A percentile compares a stretch with the other conserved stretches of the same genome.
Conservation (phyloP, 2,329 filamentous ascomycete species). For the Xylaria sp. region DNA sequence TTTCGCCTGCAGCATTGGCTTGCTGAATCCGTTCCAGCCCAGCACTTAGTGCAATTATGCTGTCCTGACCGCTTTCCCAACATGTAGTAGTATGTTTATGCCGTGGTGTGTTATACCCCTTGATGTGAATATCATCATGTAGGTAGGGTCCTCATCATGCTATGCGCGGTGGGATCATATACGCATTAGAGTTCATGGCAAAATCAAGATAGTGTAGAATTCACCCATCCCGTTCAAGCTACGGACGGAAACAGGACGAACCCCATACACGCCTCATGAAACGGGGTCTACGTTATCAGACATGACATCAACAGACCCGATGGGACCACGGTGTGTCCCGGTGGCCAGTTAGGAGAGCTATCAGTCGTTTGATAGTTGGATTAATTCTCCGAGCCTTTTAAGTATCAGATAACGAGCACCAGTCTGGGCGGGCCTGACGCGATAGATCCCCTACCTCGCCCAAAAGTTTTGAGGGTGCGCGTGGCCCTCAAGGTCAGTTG, state of each 20-base stretch:
- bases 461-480: neutral
- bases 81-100: neutral
- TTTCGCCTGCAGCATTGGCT: constrained; percentile 45
- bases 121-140: neutral
- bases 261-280: constrained; percentile 21
- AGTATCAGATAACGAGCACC: constrained; percentile 6
- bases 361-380: neutral
- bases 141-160: constrained; percentile 15
- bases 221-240: neutral
- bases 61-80: constrained; percentile 21
- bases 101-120: neutral
- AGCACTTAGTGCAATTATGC: constrained; percentile 1
- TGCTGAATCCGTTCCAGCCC: constrained; percentile 10
- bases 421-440: neutral
- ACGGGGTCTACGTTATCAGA: constrained; percentile 13
- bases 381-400: neutral
- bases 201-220: neutral
- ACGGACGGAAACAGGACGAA: too few species aligned
- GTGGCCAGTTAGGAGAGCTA: constrained; percentile 7
- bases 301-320: constrained; percentile 4
- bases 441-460: neutral
- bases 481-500: constrained; percentile 2
- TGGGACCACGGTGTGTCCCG: constrained; percentile 10
- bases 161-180: neutral
- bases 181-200: neutral